Conservation (phyloP, 108 stramenopile genomes). For the Licmophora abbreviata region DNA sequence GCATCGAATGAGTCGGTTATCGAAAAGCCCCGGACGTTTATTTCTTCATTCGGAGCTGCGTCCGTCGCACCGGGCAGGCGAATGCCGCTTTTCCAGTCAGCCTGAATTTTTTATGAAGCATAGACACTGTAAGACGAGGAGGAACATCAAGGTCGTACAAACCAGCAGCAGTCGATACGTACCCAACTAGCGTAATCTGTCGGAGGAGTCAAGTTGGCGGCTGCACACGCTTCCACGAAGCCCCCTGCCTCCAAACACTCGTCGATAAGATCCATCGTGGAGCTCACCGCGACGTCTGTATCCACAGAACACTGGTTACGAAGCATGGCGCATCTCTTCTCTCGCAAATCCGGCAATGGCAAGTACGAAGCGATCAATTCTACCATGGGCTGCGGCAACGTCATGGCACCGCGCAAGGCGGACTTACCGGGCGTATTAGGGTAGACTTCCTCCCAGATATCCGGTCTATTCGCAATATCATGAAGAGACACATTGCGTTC, state of each 20-base stretch:
- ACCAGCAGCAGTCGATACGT: background rate
- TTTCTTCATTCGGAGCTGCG: no score
- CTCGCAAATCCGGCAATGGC: slow-evolving; percentile 41
- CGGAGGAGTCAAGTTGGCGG: slow-evolving; percentile 29
- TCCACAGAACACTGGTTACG: slow-evolving; percentile 26
- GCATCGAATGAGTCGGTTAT: no score
- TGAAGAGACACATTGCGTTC: slow-evolving; percentile 19
- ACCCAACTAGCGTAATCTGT: slow-evolving; percentile 31
- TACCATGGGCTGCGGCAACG: slow-evolving; percentile 14
- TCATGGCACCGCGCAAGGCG: slow-evolving; percentile 24
- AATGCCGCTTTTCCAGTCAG: background rate
- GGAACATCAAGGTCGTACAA: background rate
- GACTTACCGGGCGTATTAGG: slow-evolving; percentile 9
- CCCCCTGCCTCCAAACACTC: slow-evolving; percentile 51
- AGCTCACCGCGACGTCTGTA: slow-evolving; percentile 35
- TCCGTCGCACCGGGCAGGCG: background rate
- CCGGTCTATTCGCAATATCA: slow-evolving; percentile 11
- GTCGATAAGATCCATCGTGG: slow-evolving; percentile 47
- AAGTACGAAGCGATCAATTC: slow-evolving; percentile 18
- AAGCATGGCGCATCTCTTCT: slow-evolving; percentile 24
- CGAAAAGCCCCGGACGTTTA: no score
- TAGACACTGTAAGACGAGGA: background rate
- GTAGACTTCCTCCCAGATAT: no score
- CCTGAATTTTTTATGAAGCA: background rate
- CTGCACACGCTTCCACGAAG: slow-evolving; percentile 35